Percentiles rank a stretch among this genome's conserved stretches.
These are phyloP conservation scores for Aspergillus sojae DNA, from an alignment of 2,329 filamentous ascomycete genomes.

Conservation along the genomic window DNA sequence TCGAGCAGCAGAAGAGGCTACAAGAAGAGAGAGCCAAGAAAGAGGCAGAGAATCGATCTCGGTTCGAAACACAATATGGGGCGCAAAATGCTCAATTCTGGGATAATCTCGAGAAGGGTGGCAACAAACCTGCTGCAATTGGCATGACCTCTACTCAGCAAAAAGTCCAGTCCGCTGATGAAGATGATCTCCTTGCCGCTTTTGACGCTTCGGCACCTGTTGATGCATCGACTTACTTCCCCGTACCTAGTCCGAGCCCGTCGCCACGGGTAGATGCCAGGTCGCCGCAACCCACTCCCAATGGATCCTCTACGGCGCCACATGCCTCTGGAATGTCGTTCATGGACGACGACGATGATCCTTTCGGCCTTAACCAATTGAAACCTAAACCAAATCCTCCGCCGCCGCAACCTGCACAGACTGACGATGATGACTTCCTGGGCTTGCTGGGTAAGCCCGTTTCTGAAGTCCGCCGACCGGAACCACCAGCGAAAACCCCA, in stretches of 20 bases:
- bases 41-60: constrained; percentile 71
- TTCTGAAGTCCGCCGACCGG: constrained; percentile 49
- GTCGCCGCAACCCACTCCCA: constrained; percentile 15
- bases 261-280: constrained; percentile 30
- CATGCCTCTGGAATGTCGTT: constrained; percentile 38
- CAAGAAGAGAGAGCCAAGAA: constrained; percentile 76
- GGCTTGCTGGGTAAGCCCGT: constrained; percentile 64
- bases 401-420: constrained; percentile 47
- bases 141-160: constrained; percentile 43
- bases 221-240: constrained; percentile 62
- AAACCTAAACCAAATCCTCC: constrained; percentile 55
- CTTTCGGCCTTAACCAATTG: constrained; percentile 76
- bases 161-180: constrained; percentile 53
- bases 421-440: constrained; percentile 65
- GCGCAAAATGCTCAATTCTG: constrained; percentile 68
- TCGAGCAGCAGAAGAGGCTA: constrained; percentile 68
- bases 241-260: constrained; percentile 44
- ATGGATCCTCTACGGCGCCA: constrained; percentile 19
- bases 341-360: constrained; percentile 73
- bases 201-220: constrained; percentile 63
- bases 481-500: constrained; percentile 28
- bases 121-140: constrained; percentile 49
- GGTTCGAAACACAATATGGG: constrained; percentile 77
- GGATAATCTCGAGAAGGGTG: constrained; percentile 67
- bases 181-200: constrained; percentile 63